Evolutionary conservation across 148 eudicot species (phyloP), one percentile per base, ranked within the genome.

Genomic region (Gaultheria prostrata): DNA sequence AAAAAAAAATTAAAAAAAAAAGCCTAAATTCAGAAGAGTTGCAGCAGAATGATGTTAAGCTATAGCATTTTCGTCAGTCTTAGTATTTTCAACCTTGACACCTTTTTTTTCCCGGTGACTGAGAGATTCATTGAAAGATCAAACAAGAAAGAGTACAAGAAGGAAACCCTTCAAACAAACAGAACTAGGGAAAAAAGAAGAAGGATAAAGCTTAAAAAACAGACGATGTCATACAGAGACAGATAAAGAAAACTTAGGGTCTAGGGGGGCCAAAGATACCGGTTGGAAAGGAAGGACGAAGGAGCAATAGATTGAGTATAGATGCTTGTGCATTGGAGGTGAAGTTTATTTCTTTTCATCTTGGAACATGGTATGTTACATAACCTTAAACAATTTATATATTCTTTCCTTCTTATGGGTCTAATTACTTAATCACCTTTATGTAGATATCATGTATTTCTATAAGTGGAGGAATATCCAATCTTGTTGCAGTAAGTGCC

Each of bases 361-460:
- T 45, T 45, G 26, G 14, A 74, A 74, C 78, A 74, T 43, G 24
- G 48, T 15, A 72, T 33, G 24, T 63, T 63, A 10, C 70, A 9
- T 39, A 2, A 39, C 43, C 43, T 39, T 8, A 14, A 24, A n/a
- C 26, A 21, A 24, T 4, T 74, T 43, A 10, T 43, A 21, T 33
- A 17, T 8, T 11, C 21, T 74, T 10, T 24, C 33, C 33, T 76
- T 1, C 51, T 74, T 76, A 24, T 46, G 32, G 53, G 28, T 32
- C 18, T n/a, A 24, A 76, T 24, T 9, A 21, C 48, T 20, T 45
- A 11, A 12, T 76, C 51, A 24, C 78, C 32, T 24, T 76, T 76
- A 17, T 76, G 56, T 48, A 76, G 56, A 13, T 74, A 76, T 49
- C 26, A 76, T 49, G 32, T 46, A 54, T 76, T 76, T 74, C 49